phyloP scores from a whole-genome alignment of 495 filamentous ascomycete genomes.

The Penicillium lagena region DNA sequence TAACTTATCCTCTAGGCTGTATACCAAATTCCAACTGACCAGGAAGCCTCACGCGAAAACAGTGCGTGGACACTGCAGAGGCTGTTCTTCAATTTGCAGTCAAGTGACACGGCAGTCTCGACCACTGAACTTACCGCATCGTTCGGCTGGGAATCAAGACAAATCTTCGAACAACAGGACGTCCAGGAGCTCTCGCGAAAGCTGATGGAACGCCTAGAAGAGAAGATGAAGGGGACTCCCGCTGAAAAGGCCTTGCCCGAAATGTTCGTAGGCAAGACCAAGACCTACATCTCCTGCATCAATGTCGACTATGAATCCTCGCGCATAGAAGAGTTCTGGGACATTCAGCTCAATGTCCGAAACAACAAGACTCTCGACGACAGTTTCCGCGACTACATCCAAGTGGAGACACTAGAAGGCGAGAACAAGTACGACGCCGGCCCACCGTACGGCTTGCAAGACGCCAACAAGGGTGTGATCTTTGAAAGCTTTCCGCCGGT shows the following conservation, averaged over 20 bases:
- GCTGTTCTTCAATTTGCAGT: conserved; percentile 91
- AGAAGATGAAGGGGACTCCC: conserved; percentile 94
- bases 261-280: conserved; percentile 92
- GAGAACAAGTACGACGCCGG: conserved; percentile 97
- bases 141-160: conserved; percentile 95
- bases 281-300: conserved; percentile 98
- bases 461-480: conserved; percentile 95
- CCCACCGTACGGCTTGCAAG: conserved; percentile 83
- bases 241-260: conserved; percentile 87
- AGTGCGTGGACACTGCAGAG: conserved; percentile 92
- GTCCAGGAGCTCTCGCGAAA: conserved; percentile 95
- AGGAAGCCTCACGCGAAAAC: conserved; percentile 72
- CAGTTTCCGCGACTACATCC: conserved; percentile 92
- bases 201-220: conserved; percentile 92
- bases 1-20: conserved; percentile 57
- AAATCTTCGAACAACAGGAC: conserved; percentile 99
- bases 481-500: conserved; percentile 96
- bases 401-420: conserved; percentile 92
- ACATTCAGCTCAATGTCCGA: conserved; percentile 94
- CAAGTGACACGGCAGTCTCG: conserved; percentile 68
- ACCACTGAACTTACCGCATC: conserved; percentile 91
- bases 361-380: conserved; percentile 89
- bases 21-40: conserved; percentile 88
- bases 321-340: conserved; percentile 95
- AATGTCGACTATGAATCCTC: conserved; percentile 96